Conservation (phyloP, 1,139 yeast species). For the Petasospora fabianii region DNA sequence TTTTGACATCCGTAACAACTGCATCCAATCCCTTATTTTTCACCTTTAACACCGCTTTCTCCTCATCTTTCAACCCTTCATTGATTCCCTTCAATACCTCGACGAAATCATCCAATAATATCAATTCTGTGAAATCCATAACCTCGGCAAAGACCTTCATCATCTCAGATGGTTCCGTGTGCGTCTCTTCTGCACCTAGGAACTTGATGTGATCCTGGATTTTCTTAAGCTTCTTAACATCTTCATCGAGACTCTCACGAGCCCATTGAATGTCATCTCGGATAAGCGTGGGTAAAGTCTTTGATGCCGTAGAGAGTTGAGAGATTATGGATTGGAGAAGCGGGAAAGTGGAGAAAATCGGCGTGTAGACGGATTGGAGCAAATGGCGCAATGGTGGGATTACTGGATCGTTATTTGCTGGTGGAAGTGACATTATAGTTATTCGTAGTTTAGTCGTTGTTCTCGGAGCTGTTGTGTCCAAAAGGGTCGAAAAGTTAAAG, state of each 20-base stretch:
- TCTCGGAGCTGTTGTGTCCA: neutral
- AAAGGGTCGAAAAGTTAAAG: neutral
- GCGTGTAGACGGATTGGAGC: slow-evolving; percentile 9
- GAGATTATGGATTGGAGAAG: slow-evolving; percentile 10
- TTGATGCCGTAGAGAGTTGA: slow-evolving; percentile 2
- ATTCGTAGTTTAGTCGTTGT: neutral
- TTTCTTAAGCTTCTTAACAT: slow-evolving; percentile 14
- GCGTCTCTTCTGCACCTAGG: slow-evolving; percentile 25
- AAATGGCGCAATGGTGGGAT: slow-evolving; percentile 8
- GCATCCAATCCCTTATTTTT: slow-evolving; percentile 5
- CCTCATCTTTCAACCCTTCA: slow-evolving; percentile 4
- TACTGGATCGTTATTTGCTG: slow-evolving; percentile 13
- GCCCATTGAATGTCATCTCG: slow-evolving; percentile 23
- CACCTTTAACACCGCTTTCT: slow-evolving; percentile 4
- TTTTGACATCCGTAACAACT: slow-evolving; percentile 7
- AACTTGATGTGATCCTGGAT: slow-evolving; percentile 20
- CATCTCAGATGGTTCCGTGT: slow-evolving; percentile 22
- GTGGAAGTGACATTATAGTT: slow-evolving; percentile 11
- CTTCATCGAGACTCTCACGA: slow-evolving; percentile 17
- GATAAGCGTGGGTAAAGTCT: slow-evolving; percentile 2
- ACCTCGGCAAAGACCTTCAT: slow-evolving; percentile 20
- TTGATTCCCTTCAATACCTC: slow-evolving; percentile 16
- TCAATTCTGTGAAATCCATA: slow-evolving; percentile 19
- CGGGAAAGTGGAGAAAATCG: slow-evolving; percentile 13
- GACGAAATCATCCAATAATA: slow-evolving; percentile 21